Conservation (phyloP, 2,329 filamentous ascomycete genomes). For the Oidium heveae region DNA sequence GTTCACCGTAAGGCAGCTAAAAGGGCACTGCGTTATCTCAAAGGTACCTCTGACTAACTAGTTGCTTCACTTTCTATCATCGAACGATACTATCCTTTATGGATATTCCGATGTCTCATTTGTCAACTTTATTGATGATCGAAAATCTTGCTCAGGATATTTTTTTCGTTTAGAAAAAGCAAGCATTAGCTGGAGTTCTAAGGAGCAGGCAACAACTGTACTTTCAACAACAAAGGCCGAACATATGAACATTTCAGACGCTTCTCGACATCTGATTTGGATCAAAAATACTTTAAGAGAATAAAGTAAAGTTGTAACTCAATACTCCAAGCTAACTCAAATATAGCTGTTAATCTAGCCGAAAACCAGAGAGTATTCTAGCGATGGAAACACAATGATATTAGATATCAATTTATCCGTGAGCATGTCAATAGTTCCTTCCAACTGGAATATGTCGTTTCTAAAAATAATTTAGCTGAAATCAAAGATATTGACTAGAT, state of each 20-base stretch:
- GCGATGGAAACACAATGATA: background rate
- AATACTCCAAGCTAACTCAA: background rate
- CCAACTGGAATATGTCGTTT: background rate
- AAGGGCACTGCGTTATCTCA: background rate
- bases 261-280: background rate
- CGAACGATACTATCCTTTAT: background rate
- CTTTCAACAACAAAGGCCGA: background rate
- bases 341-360: background rate
- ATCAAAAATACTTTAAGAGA: background rate
- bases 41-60: background rate
- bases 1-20: background rate
- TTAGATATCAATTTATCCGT: background rate
- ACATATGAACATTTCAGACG: background rate
- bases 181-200: background rate
- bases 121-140: background rate
- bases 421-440: background rate
- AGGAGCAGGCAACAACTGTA: no score
- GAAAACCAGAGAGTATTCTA: background rate
- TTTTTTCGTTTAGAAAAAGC: background rate
- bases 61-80: background rate
- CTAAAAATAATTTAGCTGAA: background rate
- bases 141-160: background rate
- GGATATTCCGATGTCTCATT: background rate
- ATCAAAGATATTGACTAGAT: background rate
- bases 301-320: background rate